phyloP scores from a whole-genome alignment of 768 basidiomycete species.

The Psilocybe cubensis region DNA sequence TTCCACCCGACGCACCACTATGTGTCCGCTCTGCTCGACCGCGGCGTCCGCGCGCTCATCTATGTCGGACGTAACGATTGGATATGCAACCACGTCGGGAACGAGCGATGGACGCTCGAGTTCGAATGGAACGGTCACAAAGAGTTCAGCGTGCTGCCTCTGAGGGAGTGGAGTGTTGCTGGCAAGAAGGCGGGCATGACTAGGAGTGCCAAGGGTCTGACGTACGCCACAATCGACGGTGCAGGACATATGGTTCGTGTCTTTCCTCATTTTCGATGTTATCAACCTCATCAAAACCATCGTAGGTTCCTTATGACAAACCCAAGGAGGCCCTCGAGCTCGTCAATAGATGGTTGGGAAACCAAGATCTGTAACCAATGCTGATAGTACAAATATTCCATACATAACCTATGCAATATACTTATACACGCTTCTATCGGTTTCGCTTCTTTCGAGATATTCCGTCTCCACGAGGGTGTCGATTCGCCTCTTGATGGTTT shows the following conservation, averaged over 20 bases:
- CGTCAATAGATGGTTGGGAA: slow-evolving; percentile 17
- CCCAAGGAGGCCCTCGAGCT: slow-evolving; percentile 17
- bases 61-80: slow-evolving; percentile 75
- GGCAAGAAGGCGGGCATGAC: slow-evolving; percentile 42
- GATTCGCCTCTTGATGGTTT: slow-evolving; percentile 84
- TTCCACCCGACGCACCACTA: slow-evolving; percentile 53
- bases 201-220: slow-evolving; percentile 50
- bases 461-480: slow-evolving; percentile 84
- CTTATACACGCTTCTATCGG: slow-evolving; percentile 70
- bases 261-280: neutral
- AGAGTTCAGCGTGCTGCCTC: slow-evolving; percentile 39
- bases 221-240: slow-evolving; percentile 62
- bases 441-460: slow-evolving; percentile 79
- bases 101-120: slow-evolving; percentile 67
- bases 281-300: neutral
- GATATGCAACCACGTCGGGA: slow-evolving; percentile 78
- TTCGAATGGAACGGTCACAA: slow-evolving; percentile 72
- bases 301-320: slow-evolving; percentile 19
- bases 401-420: slow-evolving; percentile 70
- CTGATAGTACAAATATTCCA: neutral
- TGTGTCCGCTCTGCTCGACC: slow-evolving; percentile 70
- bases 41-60: slow-evolving; percentile 67
- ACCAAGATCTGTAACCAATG: slow-evolving; percentile 2
- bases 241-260: slow-evolving; percentile 71
- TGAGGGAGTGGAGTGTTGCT: slow-evolving; percentile 62